Percentiles rank a stretch among this genome's conserved stretches.
phyloP scores from a whole-genome alignment of 208 protist genomes.

The Lotmaria passim region DNA sequence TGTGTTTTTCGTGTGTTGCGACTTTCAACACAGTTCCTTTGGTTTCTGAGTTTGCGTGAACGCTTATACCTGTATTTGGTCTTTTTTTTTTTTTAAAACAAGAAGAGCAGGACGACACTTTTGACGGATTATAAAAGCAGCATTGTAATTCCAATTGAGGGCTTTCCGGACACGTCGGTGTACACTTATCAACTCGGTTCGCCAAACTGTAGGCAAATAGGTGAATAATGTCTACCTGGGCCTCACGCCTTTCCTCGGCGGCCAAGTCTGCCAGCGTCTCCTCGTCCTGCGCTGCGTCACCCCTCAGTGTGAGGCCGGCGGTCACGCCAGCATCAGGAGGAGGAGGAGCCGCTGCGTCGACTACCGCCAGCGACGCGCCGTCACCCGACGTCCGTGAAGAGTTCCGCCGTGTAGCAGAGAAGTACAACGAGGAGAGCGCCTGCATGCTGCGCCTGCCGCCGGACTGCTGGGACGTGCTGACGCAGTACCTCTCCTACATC shows the following conservation, averaged over 20 bases:
- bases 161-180: too few relatives aligned
- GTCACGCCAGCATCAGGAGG: background rate
- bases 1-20: too few relatives aligned
- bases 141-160: too few relatives aligned
- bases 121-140: too few relatives aligned
- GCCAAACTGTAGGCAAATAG: too few relatives aligned
- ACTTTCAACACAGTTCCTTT: too few relatives aligned
- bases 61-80: too few relatives aligned
- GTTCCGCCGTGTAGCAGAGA: constrained; percentile 38
- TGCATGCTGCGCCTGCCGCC: constrained; percentile 39
- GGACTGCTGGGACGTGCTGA: constrained; percentile 53
- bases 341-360: background rate
- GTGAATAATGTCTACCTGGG: constrained; percentile 55
- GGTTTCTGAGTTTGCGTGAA: too few relatives aligned
- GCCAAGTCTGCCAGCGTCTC: constrained; percentile 17
- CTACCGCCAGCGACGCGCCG: background rate
- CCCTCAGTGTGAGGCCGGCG: background rate
- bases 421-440: constrained; percentile 29
- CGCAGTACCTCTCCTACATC: constrained; percentile 44
- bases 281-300: background rate
- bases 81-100: too few relatives aligned
- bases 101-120: too few relatives aligned
- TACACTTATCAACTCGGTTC: too few relatives aligned
- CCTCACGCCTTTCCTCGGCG: constrained; percentile 33
- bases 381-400: constrained; percentile 19